Evolutionary conservation across 2,329 filamentous ascomycete genomes (phyloP), one percentile per base, ranked within the genome.

Genomic region (Claviceps spartinae): DNA sequence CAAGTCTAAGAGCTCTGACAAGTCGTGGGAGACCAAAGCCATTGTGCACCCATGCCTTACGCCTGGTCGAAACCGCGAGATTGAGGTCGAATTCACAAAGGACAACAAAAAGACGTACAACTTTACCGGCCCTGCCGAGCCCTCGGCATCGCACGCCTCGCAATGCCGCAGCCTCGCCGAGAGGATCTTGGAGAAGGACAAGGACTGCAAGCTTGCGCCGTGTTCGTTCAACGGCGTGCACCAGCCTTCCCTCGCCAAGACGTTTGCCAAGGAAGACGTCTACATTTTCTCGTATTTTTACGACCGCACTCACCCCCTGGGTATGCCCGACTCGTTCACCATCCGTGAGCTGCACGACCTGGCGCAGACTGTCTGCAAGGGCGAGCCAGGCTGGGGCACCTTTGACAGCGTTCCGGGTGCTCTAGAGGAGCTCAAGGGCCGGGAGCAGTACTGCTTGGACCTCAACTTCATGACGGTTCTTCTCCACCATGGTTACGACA

Each of bases 231-330:
- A 95, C 67, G 93, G 93, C 57, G 82, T 98, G 34, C 88, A 98
- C 71, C 93, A 98, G 69, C 93, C 93, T 9, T 84, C 86, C 22
- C 77, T 98, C 47, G 83, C 82, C 60, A 95, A 95, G 76, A 98
- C 93, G 0, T 98, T 98, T 63, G 74, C 87, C 26, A 79, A 78
- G 56, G 91, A 97, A 69, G 90, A 96, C 62, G 81, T 97, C 41
- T 98, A 91, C 72, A 88, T 97, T 60, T 91, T 98, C 71, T 95
- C 88, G 34, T 98, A 95, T 78, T 98, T 98, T 72, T 96, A 86
- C 72, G 93, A 98, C 74, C 90, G 94, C 62, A 94, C 87, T 24
- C 80, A 87, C 67, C 88, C 89, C 4, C 81, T 98, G 11, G 94
- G 94, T 59, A 97, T 98, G 89, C 93, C 94, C n/a, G 89, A 95